Evolutionary conservation across 805 yeast genomes (phyloP).

Genomic region (Zygoascus bituminiphila): DNA sequence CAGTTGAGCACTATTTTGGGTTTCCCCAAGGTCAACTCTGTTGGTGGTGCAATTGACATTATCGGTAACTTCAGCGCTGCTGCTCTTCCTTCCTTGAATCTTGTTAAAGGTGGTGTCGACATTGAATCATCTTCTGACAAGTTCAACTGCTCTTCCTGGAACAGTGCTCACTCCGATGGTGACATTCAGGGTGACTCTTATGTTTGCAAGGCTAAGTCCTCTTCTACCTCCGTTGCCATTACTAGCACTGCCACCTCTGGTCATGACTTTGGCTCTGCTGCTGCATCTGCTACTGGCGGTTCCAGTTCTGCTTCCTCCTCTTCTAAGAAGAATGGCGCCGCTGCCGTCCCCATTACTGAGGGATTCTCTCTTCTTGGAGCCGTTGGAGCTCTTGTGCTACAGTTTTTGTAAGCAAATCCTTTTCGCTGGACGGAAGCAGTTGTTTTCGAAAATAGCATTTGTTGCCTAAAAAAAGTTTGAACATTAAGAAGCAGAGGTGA

Average conservation of each 20-base stretch:
- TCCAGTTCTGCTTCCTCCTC: constrained; percentile 10
- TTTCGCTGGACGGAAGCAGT: too few relatives aligned
- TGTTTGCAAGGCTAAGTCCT: constrained; percentile 32
- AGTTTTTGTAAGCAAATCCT: constrained; percentile 16
- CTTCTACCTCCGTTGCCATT: constrained; percentile 19
- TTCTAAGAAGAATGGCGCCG: constrained; percentile 16
- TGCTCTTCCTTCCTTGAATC: constrained; percentile 59
- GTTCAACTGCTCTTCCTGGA: constrained; percentile 74
- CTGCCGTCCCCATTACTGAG: constrained; percentile 12
- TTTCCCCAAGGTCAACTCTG: constrained; percentile 61
- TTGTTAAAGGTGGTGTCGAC: constrained; percentile 88
- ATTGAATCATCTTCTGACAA: constrained; percentile 63
- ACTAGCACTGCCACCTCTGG: constrained; percentile 12
- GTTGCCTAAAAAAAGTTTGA: too few relatives aligned
- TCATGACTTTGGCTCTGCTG: constrained; percentile 7
- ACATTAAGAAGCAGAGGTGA: not conserved
- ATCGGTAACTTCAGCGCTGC: constrained; percentile 77
- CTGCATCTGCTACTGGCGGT: constrained; percentile 10
- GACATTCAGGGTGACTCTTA: constrained; percentile 86
- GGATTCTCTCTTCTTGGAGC: constrained; percentile 17
- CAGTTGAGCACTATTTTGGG: constrained; percentile 56
- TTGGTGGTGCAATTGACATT: constrained; percentile 83
- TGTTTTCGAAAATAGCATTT: too few relatives aligned
- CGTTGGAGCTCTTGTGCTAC: constrained; percentile 17
- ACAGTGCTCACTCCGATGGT: constrained; percentile 63